A percentile compares a stretch with the other conserved stretches of the same genome.
Evolutionary conservation across 345 rosid species (phyloP).

Genomic region (Populus pruinosa): DNA sequence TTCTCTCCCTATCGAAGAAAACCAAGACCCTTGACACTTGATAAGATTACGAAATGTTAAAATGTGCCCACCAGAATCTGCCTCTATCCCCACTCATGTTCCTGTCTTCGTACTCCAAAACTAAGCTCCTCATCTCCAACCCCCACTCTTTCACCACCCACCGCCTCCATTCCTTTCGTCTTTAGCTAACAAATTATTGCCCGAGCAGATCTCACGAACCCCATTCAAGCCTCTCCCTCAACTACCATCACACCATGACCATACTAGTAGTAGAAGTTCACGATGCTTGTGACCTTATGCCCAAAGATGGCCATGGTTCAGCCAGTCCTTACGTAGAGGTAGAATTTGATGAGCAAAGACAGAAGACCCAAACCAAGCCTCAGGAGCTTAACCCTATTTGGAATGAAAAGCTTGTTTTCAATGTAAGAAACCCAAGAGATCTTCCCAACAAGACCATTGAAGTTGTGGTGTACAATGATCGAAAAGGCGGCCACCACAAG

Average conservation of each 20-base stretch:
- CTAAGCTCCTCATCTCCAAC: slow-evolving; percentile 17
- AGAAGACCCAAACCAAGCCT: slow-evolving; percentile 56
- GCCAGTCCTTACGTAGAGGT: slow-evolving; percentile 73
- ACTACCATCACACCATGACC: slow-evolving; percentile 39
- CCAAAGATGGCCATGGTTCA: slow-evolving; percentile 81
- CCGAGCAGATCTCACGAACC: background rate
- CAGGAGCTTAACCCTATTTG: slow-evolving; percentile 73
- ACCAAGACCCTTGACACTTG: background rate
- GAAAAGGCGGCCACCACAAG: slow-evolving; percentile 40
- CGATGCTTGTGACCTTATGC: slow-evolving; percentile 74
- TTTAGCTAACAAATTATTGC: background rate
- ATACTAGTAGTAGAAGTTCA: slow-evolving; percentile 69
- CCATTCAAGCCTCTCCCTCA: background rate
- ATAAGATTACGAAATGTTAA: background rate
- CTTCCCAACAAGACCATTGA: slow-evolving; percentile 47
- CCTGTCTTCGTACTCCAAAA: slow-evolving; percentile 32
- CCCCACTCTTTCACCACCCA: slow-evolving; percentile 15
- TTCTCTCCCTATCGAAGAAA: background rate
- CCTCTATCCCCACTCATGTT: slow-evolving; percentile 14
- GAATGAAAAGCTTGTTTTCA: slow-evolving; percentile 67
- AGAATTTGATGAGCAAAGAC: slow-evolving; percentile 50
- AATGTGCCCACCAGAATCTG: slow-evolving; percentile 22
- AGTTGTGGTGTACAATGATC: slow-evolving; percentile 56
- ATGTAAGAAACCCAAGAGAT: slow-evolving; percentile 35
- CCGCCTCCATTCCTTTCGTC: slow-evolving; percentile 6